Evolutionary conservation across 2,329 filamentous ascomycete species (phyloP), one percentile per base, ranked within the genome.

Genomic region (Claviceps africana): DNA sequence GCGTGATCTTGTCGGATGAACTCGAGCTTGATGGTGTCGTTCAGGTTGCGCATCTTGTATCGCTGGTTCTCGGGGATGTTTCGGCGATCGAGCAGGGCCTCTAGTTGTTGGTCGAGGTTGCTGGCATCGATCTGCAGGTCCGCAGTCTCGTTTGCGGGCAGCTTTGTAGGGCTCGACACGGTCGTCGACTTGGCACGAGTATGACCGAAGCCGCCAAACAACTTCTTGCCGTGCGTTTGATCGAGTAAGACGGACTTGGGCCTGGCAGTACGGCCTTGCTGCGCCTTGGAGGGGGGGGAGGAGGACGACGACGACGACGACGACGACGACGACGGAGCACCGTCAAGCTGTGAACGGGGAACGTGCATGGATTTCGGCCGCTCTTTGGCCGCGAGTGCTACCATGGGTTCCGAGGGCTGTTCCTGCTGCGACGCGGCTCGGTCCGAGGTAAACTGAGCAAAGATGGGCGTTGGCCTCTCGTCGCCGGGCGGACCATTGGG

Each of bases 61-160:
- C 91, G 79, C 74, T 95, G 89, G 57, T 95, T 86, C 62, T 94
- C 87, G 3, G 91, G 90, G 51, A 97, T 95, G 61, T 97, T 95
- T 57, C 91, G 80, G 19, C 90, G 82, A 64, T 95, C 88, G 67
- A 95, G 65, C 67, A 81, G 75, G 3, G 76, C 79, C 60, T 83
- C 79, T 47, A 81, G 73, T 56, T 81, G 77, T 53, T 67, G 69
- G 55, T 78, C 72, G 42, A 82, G 75, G 56, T 81, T 72, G 59
- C 73, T 70, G n/a, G 73, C 71, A 52, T 77, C 70, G 31, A 81
- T 67, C n/a, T 59, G 55, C 8, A 63, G 63, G 46, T 86, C 84
- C 5, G 80, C 71, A 64, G 52, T 51, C 21, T 56, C 57, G 15
- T 31, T 31, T 21, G n/a, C 19, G 6, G 77, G 56, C n/a, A 77